A percentile compares a stretch with the other conserved stretches of the same genome.
These are phyloP conservation scores for Saccharomyces hybrid DNA, from an alignment of 1,139 yeast genomes.

Conservation along the genomic window DNA sequence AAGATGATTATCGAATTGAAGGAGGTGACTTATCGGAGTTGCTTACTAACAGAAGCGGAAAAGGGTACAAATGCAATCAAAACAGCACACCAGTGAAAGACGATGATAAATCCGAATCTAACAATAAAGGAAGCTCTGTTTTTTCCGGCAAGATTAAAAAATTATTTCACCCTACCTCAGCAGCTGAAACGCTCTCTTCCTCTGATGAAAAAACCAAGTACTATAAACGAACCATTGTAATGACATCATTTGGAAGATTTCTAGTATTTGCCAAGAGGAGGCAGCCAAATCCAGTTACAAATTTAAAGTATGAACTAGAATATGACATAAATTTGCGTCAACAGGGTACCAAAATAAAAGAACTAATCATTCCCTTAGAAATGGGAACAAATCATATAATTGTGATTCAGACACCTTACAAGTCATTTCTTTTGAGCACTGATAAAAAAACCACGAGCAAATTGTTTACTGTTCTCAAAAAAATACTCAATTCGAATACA, in stretches of 20 bases:
- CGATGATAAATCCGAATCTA: conserved; percentile 3
- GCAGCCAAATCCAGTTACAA: conserved; percentile 10
- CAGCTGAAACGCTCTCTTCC: conserved; percentile 11
- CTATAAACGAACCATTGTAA: conserved; percentile 17
- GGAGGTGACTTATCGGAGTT: conserved; percentile 2
- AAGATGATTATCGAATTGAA: conserved; percentile 10
- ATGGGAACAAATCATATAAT: conserved; percentile 13
- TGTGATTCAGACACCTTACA: conserved; percentile 27
- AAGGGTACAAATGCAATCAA: conserved; percentile 5
- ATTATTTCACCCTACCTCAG: conserved; percentile 22
- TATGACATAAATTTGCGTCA: conserved; percentile 27
- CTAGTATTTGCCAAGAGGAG: conserved; percentile 23
- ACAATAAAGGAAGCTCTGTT: conserved; percentile 12
- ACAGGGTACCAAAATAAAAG: conserved; percentile 23
- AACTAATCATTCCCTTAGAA: conserved; percentile 14
- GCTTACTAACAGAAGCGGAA: conserved; percentile 2
- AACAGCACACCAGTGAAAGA: neutral
- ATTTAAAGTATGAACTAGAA: conserved; percentile 16
- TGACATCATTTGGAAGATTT: conserved; percentile 29
- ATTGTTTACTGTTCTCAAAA: conserved; percentile 25
- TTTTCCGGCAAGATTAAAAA: conserved; percentile 25
- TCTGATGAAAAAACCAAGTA: conserved; percentile 15
- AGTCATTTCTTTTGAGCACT: conserved; percentile 24
- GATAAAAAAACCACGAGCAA: conserved; percentile 10
- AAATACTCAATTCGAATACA: conserved; percentile 13